Evolutionary conservation across 2,329 filamentous ascomycete genomes (phyloP).

Genomic region (Zopfia rhizophila): DNA sequence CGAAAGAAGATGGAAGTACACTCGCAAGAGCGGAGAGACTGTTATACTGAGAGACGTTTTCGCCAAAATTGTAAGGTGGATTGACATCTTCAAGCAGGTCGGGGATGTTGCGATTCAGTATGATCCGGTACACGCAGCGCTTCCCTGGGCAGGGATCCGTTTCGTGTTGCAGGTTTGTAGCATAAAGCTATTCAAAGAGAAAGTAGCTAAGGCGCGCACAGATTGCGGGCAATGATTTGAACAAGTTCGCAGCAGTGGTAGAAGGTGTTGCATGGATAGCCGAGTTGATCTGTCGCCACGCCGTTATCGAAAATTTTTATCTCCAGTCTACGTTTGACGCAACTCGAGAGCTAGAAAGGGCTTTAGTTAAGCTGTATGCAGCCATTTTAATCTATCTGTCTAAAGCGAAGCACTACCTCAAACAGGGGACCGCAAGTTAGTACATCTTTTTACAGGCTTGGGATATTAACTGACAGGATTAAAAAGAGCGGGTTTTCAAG

Average conservation of each 20-base stretch:
- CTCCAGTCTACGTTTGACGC: neutral
- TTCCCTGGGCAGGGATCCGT: conserved; percentile 40
- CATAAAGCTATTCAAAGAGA: too few relatives aligned
- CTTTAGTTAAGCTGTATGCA: conserved; percentile 4
- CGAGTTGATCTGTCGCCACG: conserved; percentile 5
- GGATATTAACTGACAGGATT: neutral
- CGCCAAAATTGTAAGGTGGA: conserved; percentile 28
- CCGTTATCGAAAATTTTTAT: conserved; percentile 2
- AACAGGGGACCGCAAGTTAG: conserved; percentile 6
- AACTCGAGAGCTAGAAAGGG: neutral
- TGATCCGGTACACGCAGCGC: conserved; percentile 38
- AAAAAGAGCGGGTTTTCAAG: conserved; percentile 1
- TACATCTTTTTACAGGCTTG: neutral
- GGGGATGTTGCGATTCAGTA: conserved; percentile 36
- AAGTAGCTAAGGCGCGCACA: conserved; percentile 1
- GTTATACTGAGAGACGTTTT: conserved; percentile 37
- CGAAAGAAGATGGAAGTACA: conserved; percentile 25
- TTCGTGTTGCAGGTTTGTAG: conserved; percentile 41
- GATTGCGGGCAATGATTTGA: neutral
- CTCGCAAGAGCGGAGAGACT: conserved; percentile 12
- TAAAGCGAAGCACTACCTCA: conserved; percentile 2
- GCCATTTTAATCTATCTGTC: conserved; percentile 7
- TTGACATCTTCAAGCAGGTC: conserved; percentile 34
- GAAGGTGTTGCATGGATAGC: conserved; percentile 5
- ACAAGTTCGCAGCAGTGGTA: neutral